These are phyloP conservation scores for Apiospora sp. DNA, from an alignment of 2,329 filamentous ascomycete species.

Conservation along the genomic window DNA sequence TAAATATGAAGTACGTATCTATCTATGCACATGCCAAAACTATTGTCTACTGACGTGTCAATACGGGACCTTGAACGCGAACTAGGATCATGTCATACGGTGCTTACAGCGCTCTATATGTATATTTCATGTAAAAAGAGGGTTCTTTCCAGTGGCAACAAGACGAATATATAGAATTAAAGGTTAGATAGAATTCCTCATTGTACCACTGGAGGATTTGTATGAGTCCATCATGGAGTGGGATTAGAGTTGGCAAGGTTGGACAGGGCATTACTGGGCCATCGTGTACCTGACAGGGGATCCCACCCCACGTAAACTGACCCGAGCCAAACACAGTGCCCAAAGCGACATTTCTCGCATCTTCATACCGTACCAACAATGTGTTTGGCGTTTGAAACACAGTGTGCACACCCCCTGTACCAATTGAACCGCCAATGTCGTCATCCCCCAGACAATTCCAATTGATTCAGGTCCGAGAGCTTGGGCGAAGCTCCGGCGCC, in stretches of 20 bases:
- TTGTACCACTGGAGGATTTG: no score
- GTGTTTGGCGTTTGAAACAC: not conserved
- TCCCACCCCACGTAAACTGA: not conserved
- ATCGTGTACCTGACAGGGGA: constrained; percentile 1
- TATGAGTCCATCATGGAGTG: not conserved
- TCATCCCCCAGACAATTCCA: constrained; percentile 9
- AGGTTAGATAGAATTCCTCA: no score
- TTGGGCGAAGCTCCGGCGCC: not conserved
- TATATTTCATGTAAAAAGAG: no score
- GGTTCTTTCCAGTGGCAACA: no score
- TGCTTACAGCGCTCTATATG: no score
- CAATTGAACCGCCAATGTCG: not conserved
- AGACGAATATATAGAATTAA: no score
- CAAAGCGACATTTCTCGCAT: not conserved
- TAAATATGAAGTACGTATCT: no score
- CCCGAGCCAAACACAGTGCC: not conserved
- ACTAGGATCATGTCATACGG: no score
- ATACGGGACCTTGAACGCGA: no score
- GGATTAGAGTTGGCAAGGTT: not conserved
- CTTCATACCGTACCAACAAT: not conserved
- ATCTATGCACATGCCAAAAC: no score
- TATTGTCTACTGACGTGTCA: no score
- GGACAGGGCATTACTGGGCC: not conserved
- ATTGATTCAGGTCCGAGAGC: constrained; percentile 10
- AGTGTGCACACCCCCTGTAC: not conserved